Evolutionary conservation across 441 rosid genomes (phyloP), one percentile per base, ranked within the genome.

Genomic region (Kokia cookei): DNA sequence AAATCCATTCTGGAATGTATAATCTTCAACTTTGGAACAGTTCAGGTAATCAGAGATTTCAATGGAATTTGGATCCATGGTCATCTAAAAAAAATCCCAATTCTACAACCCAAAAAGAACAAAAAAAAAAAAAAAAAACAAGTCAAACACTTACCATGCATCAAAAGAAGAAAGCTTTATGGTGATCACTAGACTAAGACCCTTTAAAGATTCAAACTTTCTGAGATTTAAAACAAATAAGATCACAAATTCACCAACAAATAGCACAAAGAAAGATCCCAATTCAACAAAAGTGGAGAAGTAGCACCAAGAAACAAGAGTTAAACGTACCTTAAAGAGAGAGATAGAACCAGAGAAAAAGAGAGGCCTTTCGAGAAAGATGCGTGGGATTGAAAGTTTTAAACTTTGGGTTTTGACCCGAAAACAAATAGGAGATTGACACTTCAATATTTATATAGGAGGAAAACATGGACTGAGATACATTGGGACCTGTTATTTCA

Each of bases 61-160:
- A 71, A 59, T 26, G 71, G 57, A 71, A n/a, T 68, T 79, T 7
- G 67, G 74, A 79, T 86, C 92, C 87, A 84, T 85, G 75, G 32
- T 13, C 72, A 72, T 37, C 19, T 15, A 72, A n/a, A 35, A 35
- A 6, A 65, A 58, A 42, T 15, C 29, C 17, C 45, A 14, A 51
- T 13, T 37, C 65, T 22, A 55, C 75, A 74, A 58, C 26, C 42
- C 32, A 2, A 22, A n/a, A 63, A 15, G 22, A 19, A 47, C 14
- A 10, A 45, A 45, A 47, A 40, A 40, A 40, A 6, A 37, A 37
- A 37, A 35, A 5, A 43, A 47, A 2, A 45, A 57, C 24, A 57
- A 57, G 58, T 53, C 26, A 17, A 17, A 53, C 58, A 51, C 10
- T 51, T 51, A 12, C 22, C 26, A 47, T 14, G 54, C 70, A 47